Percentiles rank a stretch among this genome's conserved stretches.
phyloP scores from a whole-genome alignment of 345 rosid species.

The Litchi chinensis region DNA sequence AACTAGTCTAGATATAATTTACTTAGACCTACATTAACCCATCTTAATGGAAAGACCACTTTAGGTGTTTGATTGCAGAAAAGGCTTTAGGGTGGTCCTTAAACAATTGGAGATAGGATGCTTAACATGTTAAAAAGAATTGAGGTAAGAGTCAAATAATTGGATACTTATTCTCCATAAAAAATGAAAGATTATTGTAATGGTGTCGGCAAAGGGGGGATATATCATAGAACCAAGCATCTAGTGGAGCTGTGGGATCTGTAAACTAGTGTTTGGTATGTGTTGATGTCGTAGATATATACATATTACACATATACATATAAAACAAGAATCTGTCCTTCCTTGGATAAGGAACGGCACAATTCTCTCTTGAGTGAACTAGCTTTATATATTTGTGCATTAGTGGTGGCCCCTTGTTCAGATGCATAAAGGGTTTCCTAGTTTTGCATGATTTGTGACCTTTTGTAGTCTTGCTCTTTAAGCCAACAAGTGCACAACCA shows the following conservation, averaged over 20 bases:
- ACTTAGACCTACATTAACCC: not conserved
- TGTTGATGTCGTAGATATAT: not conserved
- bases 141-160: too few species aligned
- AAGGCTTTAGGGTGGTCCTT: not conserved
- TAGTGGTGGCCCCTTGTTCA: conserved; percentile 24
- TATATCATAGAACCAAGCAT: not conserved
- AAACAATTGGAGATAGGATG: not conserved
- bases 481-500: not conserved
- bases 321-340: conserved; percentile 27
- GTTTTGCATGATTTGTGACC: conserved; percentile 7
- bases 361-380: conserved; percentile 13
- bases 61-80: conserved; percentile 4
- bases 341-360: conserved; percentile 14
- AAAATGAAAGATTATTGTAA: not conserved
- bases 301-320: not conserved
- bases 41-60: conserved; percentile 17
- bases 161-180: too few species aligned
- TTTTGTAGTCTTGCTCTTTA: not conserved
- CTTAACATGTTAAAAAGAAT: not conserved
- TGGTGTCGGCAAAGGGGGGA: conserved; percentile 22
- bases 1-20: not conserved
- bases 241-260: conserved; percentile 4
- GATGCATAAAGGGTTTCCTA: not conserved
- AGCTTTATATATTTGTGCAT: not conserved
- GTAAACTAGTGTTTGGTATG: not conserved